phyloP scores from a whole-genome alignment of 2,329 filamentous ascomycete genomes.

The Raffaelea albimanens region DNA sequence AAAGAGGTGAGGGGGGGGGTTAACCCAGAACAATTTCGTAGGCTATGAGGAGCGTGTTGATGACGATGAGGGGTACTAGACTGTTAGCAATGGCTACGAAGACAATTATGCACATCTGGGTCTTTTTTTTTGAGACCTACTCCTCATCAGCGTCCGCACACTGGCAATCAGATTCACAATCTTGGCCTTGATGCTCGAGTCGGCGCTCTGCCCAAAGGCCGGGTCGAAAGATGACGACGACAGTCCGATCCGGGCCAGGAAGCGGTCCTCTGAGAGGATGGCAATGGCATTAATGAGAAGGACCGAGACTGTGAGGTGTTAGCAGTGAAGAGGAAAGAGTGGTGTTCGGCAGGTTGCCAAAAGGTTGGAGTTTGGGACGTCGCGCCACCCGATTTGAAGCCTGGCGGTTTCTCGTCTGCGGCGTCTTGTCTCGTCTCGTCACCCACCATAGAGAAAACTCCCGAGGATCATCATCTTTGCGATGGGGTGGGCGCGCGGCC shows the following conservation, averaged over 20 bases:
- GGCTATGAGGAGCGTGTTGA: constrained; percentile 74
- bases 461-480: constrained; percentile 21
- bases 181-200: constrained; percentile 75
- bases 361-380: not conserved
- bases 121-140: constrained; percentile 56
- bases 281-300: constrained; percentile 91
- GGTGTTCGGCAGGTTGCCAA: not conserved
- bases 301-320: constrained; percentile 51
- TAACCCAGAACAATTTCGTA: constrained; percentile 73
- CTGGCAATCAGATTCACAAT: constrained; percentile 84
- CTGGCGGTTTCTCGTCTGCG: not conserved
- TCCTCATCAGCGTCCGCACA: constrained; percentile 85
- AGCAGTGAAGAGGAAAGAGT: not conserved
- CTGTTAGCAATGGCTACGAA: not conserved
- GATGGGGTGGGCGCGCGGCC: not conserved
- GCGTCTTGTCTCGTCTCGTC: not conserved
- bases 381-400: too few relatives aligned
- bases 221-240: constrained; percentile 61
- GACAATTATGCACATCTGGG: not conserved
- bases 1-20: not conserved
- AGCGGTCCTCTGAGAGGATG: constrained; percentile 88
- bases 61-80: constrained; percentile 71
- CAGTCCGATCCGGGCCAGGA: constrained; percentile 84
- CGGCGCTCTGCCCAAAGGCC: constrained; percentile 64
- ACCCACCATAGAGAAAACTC: constrained; percentile 21